Percentiles rank a stretch among this genome's conserved stretches.
Conservation (phyloP, 2,329 filamentous ascomycete species). For the Exophiala xenobiotica region DNA sequence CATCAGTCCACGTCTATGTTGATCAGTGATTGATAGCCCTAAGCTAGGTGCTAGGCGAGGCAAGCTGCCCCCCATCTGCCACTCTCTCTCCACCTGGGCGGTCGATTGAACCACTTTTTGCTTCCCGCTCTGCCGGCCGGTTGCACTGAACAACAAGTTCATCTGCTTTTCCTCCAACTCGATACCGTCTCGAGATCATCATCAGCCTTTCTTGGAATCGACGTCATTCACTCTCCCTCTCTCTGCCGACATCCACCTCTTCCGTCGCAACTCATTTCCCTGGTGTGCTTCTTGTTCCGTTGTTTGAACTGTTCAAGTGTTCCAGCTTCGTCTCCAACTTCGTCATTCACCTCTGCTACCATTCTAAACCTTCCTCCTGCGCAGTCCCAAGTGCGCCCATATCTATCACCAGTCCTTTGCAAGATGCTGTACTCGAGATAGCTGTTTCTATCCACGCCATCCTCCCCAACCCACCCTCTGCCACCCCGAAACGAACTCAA, state of each 20-base stretch:
- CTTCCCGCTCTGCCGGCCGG: slow-evolving; percentile 19
- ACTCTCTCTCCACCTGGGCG: no score
- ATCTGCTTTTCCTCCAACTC: neutral
- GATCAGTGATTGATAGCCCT: no score
- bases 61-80: no score
- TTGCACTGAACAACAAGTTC: slow-evolving; percentile 19
- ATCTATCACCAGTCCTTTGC: neutral
- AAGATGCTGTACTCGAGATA: slow-evolving; percentile 14
- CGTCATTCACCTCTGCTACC: slow-evolving; percentile 2
- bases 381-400: slow-evolving; percentile 1
- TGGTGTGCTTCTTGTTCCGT: slow-evolving; percentile 7
- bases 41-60: no score
- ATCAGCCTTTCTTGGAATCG: slow-evolving; percentile 16
- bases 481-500: neutral
- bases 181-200: slow-evolving; percentile 6
- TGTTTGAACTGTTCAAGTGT: slow-evolving; percentile 4
- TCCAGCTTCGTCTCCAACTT: slow-evolving; percentile 10
- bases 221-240: slow-evolving; percentile 26
- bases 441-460: slow-evolving; percentile 1
- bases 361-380: slow-evolving; percentile 3
- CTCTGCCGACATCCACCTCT: neutral
- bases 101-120: no score
- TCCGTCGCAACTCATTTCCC: slow-evolving; percentile 20
- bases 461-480: neutral
- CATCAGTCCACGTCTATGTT: no score